Base-by-base conservation (phyloP, 495 filamentous ascomycete genomes). In the Xylaria cubensis region DNA sequence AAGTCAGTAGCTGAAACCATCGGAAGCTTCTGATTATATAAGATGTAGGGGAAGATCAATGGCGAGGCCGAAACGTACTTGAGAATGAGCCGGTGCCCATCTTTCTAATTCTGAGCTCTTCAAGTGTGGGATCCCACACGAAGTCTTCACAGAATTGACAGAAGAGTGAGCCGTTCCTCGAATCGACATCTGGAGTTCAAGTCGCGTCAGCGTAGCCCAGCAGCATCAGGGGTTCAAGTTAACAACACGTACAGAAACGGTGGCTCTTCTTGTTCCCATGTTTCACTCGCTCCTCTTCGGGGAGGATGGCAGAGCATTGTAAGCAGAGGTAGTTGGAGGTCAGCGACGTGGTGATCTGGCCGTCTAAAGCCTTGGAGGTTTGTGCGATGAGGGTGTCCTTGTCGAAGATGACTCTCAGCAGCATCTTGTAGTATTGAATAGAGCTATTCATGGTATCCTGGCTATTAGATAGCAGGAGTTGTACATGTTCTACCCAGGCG, bases 81-180 rank as follows among this genome's bases (percentile, higher is more conserved):
- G 84, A 84, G 69, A 87, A 87, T 58, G 83, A 85, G 10, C 86
- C 86, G 10, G 83, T 86, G 32, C 85, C 86, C 72, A 86, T 83
- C 79, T 89, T 90, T 62, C 83, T 84, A 42, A 92, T 74, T 75
- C 91, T 80, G 51, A 93, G 84, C 41, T 92, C 88, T 75, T 97
- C 94, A 34, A 97, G 83, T 9, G 90, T 91, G 58, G 93, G 92
- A 75, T 97, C 94, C 83, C 93, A 97, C 55, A 97, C 90, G 72
- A 96, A 91, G 78, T 97, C 94, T 50, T 88, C 86, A 75, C 94
- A 97, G 71, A 89, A 85, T 74, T 95, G 92, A 82, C 94, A 97
- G 77, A 91, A 97, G 3, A 97, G 76, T 61, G 88, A 86, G 7
- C 93, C 93, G 72, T 84, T 90, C 68, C 91, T 85, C 3, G 94